Conservation (phyloP, 192 early-diverging fungal species). For the Linderina pennispora region DNA sequence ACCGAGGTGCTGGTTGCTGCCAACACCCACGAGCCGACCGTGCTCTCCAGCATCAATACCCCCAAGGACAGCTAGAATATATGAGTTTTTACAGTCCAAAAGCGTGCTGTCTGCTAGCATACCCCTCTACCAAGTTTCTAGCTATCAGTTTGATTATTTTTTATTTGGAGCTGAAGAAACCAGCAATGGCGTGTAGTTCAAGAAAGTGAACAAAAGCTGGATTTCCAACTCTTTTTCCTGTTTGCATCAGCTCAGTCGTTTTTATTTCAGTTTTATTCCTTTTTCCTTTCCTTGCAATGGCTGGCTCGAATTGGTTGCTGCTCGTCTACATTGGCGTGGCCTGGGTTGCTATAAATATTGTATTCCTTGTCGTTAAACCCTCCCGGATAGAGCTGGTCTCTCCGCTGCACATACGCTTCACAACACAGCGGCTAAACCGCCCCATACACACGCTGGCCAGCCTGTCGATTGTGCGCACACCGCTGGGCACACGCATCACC, state of each 20-base stretch:
- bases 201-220: no score
- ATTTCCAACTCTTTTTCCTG: no score
- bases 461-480: neutral
- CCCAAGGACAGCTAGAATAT: neutral
- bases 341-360: conserved; percentile 11
- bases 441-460: neutral
- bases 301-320: no score
- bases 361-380: neutral
- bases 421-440: conserved; percentile 7
- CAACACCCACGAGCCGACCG: conserved; percentile 30
- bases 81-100: neutral
- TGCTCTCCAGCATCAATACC: conserved; percentile 34
- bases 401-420: conserved; percentile 23
- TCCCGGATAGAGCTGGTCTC: conserved; percentile 27
- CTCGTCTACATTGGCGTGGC: conserved; percentile 4
- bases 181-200: no score
- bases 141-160: no score
- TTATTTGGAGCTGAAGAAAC: no score
- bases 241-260: no score
- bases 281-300: neutral
- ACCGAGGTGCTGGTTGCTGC: conserved; percentile 31
- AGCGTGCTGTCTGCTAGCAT: no score
- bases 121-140: neutral
- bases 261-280: conserved; percentile 1
- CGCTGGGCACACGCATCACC: neutral